Conservation (phyloP, 2,329 filamentous ascomycete genomes). For the Aspergillus brunneoviolaceus region DNA sequence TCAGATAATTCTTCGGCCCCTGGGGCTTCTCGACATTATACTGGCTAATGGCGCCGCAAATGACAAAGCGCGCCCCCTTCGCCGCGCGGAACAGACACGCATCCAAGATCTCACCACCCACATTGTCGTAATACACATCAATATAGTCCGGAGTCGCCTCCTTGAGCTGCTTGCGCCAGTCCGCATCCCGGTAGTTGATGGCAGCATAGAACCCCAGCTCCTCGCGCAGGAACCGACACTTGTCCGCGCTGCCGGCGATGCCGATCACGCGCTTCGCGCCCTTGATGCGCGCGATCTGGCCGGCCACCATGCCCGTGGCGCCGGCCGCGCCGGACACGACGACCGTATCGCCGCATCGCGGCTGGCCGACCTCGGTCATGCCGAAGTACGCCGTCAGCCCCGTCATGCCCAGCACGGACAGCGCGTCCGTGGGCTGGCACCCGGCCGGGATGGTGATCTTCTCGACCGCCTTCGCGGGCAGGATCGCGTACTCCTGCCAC, state of each 20-base stretch:
- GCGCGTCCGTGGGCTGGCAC: constrained; percentile 58
- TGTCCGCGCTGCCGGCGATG: constrained; percentile 65
- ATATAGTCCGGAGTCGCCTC: constrained; percentile 60
- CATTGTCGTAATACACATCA: constrained; percentile 73
- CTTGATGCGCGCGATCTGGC: constrained; percentile 74
- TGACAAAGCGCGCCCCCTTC: constrained; percentile 63
- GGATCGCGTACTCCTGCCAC: constrained; percentile 67
- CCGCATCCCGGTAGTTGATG: constrained; percentile 66
- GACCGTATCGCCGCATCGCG: constrained; percentile 69
- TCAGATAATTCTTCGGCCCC: constrained; percentile 55
- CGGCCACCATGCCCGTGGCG: constrained; percentile 72
- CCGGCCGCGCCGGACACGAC: constrained; percentile 77
- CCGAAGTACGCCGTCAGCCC: constrained; percentile 77
- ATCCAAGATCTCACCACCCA: constrained; percentile 70
- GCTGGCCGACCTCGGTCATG: constrained; percentile 65
- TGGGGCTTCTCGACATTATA: constrained; percentile 61
- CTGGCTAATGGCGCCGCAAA: constrained; percentile 69
- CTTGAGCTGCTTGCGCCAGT: constrained; percentile 61
- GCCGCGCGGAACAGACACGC: constrained; percentile 64
- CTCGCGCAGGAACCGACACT: constrained; percentile 64
- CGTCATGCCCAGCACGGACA: constrained; percentile 64
- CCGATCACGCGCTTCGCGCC: constrained; percentile 63
- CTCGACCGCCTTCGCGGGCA: constrained; percentile 53
- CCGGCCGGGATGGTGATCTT: constrained; percentile 47
- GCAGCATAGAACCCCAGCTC: constrained; percentile 67